Evolutionary conservation across 257 asterid species (phyloP), one percentile per base, ranked within the genome.

Genomic region (Solanum pinnatisectum): DNA sequence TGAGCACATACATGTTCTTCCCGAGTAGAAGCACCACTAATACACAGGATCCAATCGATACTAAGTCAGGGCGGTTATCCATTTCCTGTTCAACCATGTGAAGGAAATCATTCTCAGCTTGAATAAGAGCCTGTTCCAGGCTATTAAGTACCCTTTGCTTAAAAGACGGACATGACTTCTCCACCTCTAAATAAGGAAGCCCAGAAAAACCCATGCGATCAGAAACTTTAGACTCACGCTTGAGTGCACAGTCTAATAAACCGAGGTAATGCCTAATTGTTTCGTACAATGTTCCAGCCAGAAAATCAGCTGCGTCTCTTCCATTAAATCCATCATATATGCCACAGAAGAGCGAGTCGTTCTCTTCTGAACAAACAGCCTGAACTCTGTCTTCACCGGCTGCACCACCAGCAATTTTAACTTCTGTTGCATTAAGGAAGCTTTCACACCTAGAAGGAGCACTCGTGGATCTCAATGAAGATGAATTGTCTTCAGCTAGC

Each of bases 361-460:
- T 95, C 88, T 97, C 99, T 88, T 97, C 98, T 6, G 99, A 97
- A 88, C 98, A 95, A 87, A 97, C 99, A 4, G 99, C 98, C 90
- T 97, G 99, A 49, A 97, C 99, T 88, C 99, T 92, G 89, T 97
- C 99, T 91, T 97, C 99, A 10, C 99, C 99, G 25, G 99, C 99
- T 25, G 99, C 98, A 35, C 99, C 99, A 49, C 99, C 99, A 10
- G 99, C 99, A 52, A 96, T 92, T 89, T 97, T 97, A 71, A 97
- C 89, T 60, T 96, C 99, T 88, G 90, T 88, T 2, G 94, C 88
- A 60, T 90, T 96, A 85, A 97, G 92, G 90, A 95, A 94, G 90
- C 98, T 92, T 16, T 97, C 97, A 83, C 90, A 88, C 87, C 90
- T 90, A 13, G 93, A 91, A 74, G 94, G 94, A 81, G 92, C 92